Base-by-base conservation (phyloP, 331 rosid species). In the Telfairia occidentalis region DNA sequence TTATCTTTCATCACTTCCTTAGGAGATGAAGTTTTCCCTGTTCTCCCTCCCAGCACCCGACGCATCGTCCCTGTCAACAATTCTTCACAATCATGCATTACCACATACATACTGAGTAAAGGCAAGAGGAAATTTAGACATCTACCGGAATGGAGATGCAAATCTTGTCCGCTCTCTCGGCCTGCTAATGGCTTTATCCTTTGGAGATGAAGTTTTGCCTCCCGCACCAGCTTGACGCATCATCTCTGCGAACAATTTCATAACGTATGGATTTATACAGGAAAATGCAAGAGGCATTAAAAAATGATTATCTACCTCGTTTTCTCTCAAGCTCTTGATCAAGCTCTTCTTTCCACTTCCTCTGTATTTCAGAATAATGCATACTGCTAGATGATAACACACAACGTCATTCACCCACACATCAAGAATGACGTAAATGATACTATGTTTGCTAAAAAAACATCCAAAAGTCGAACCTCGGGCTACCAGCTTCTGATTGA, bases 331-430 rank as follows among this genome's bases (percentile, higher is more conserved):
- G 99, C 88, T 96, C 99, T 75, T 90, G 97, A 76, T 90, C 94
- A 26, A 96, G 99, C 85, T 96, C 99, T 85, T 92, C 99, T 81
- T 96, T 92, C 99, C 99, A 96, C 85, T 90, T 92, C 80, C 91
- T 92, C 84, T 92, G 91, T 80, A 87, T 90, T 82, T 95, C 97
- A 5, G 97, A 89, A 81, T 85, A 89, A 88, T 85, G 86, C 83
- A 82, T 76, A 78, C 96, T 89, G 87, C 78, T 67, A 60, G 40
- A 30, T 38, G 40, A 30, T 9, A 46, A 77, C 26, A 79, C 28
- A 78, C 65, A 46, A 54, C 28, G 45, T 71, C 71, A 80, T 2
- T 11, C 7, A 10, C 4, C 52, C 19, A 66, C 69, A 79, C 76
- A 78, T 78, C 59, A 78, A 69, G 70, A 30, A 75, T 42, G 46